These are phyloP conservation scores for Picea mariana DNA, from an alignment of 83 land plant species.

Conservation along the genomic window DNA sequence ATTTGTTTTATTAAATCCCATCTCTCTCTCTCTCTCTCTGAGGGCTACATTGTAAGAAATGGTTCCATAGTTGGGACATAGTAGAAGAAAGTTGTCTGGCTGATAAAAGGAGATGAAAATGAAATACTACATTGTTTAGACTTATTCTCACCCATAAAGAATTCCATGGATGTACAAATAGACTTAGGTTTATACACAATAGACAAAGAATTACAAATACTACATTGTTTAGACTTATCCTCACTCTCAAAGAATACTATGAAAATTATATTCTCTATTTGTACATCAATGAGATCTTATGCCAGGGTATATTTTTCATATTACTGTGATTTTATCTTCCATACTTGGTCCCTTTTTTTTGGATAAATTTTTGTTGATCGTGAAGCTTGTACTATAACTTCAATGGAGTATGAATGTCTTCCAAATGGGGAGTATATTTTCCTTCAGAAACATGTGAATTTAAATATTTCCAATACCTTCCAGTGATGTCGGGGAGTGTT, in stretches of 20 bases:
- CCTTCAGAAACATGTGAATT: constrained; percentile 69
- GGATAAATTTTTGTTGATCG: constrained; percentile 42
- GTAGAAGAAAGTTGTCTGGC: too few relatives aligned
- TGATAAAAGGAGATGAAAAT: too few relatives aligned
- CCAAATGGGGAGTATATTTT: constrained; percentile 72
- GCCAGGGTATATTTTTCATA: constrained; percentile 55
- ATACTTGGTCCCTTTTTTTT: constrained; percentile 54
- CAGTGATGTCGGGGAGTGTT: too few relatives aligned
- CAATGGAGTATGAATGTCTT: constrained; percentile 61
- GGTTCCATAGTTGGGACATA: too few relatives aligned
- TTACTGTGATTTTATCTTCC: constrained; percentile 63
- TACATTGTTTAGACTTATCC: constrained; percentile 35
- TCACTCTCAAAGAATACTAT: constrained; percentile 45
- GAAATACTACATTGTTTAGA: too few relatives aligned
- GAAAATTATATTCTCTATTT: constrained; percentile 38
- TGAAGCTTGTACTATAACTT: constrained; percentile 25
- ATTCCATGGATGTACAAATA: too few relatives aligned
- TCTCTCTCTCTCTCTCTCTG: too few relatives aligned
- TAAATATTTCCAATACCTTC: not conserved
- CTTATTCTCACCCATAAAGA: too few relatives aligned
- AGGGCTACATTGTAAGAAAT: too few relatives aligned
- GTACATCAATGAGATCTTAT: constrained; percentile 29
- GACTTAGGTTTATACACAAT: too few relatives aligned
- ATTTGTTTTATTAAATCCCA: too few relatives aligned
- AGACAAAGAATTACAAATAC: too few relatives aligned